Conservation (phyloP, 345 rosid species). For the Punica granatum region DNA sequence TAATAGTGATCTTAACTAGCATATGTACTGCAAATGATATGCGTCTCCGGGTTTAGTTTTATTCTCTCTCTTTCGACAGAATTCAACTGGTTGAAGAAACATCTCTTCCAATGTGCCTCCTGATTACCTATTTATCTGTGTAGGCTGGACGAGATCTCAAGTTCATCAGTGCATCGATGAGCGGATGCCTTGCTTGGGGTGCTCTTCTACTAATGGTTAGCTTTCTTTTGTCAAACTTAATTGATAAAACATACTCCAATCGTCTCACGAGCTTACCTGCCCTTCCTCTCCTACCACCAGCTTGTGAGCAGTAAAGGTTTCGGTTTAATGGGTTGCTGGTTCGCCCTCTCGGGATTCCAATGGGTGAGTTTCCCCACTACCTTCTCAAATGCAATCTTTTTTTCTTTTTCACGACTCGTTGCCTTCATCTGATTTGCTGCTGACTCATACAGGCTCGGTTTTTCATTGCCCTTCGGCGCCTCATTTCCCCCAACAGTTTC, state of each 20-base stretch:
- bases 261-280: background rate
- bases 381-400: constrained; percentile 10
- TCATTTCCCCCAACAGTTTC: constrained; percentile 43
- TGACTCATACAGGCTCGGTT: constrained; percentile 45
- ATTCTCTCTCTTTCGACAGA: background rate
- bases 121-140: constrained; percentile 8
- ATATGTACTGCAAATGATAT: background rate
- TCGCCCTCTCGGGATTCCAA: constrained; percentile 58
- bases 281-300: constrained; percentile 21
- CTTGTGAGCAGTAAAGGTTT: constrained; percentile 45
- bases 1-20: background rate
- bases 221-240: background rate
- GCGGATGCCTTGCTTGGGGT: constrained; percentile 42
- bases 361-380: constrained; percentile 34
- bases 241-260: background rate
- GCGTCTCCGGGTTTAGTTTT: background rate
- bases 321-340: constrained; percentile 74
- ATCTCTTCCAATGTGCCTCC: background rate
- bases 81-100: background rate
- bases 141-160: constrained; percentile 62
- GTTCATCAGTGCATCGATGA: constrained; percentile 43
- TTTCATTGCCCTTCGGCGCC: constrained; percentile 44
- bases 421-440: background rate
- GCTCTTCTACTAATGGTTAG: constrained; percentile 31
- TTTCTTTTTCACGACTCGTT: constrained; percentile 2